Percentiles rank a stretch among this genome's conserved stretches.
These are phyloP conservation scores for Prunus padus DNA, from an alignment of 306 rosid genomes.

Conservation along the genomic window DNA sequence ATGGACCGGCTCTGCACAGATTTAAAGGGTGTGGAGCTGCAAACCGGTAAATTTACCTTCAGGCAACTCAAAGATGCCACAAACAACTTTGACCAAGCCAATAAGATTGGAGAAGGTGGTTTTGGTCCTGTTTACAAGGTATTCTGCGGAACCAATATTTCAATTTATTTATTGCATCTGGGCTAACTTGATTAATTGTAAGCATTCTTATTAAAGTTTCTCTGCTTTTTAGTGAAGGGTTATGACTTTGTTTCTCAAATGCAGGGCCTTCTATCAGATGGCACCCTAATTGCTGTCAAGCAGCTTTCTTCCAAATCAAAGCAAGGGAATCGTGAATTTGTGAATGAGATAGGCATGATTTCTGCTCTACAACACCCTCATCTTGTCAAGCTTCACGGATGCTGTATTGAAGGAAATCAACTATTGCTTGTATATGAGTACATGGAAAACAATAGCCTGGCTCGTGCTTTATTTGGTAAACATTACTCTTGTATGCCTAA, in stretches of 20 bases:
- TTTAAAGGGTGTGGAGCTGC: no score
- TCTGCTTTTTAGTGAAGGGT: not conserved
- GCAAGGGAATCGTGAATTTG: slow-evolving; percentile 40
- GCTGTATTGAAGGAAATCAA: no score
- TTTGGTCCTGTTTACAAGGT: slow-evolving; percentile 49
- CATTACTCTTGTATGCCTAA: not conserved
- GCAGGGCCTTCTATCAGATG: slow-evolving; percentile 47
- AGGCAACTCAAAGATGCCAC: no score
- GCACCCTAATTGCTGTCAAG: slow-evolving; percentile 42
- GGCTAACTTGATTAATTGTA: no score
- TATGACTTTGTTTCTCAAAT: slow-evolving; percentile 11
- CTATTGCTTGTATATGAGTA: no score
- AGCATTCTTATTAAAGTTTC: no score
- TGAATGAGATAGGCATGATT: slow-evolving; percentile 46
- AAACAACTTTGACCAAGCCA: no score
- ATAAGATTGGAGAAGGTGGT: slow-evolving; percentile 63
- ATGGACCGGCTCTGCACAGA: no score
- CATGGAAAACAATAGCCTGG: slow-evolving; percentile 47
- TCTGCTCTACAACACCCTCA: slow-evolving; percentile 13
- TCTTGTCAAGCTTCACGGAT: no score
- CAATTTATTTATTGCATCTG: not conserved
- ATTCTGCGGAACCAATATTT: no score
- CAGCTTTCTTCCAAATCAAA: slow-evolving; percentile 44
- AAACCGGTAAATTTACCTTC: no score
- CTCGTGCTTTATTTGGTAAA: slow-evolving; percentile 49